Conservation (phyloP, 2,329 filamentous ascomycete species). For the Xylariaceae sp. region DNA sequence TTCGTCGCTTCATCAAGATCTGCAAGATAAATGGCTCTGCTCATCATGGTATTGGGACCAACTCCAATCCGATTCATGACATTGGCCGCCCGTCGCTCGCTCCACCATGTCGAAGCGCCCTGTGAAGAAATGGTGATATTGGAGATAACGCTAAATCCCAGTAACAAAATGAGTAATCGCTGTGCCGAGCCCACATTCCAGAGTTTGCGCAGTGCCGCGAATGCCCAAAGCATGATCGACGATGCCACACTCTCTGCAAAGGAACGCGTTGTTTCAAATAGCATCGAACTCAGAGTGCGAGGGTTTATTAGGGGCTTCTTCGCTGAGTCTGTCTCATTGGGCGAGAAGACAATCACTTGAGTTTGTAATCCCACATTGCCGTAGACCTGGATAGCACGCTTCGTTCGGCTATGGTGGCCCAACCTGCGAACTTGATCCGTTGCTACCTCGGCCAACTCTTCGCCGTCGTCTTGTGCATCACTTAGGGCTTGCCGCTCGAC, state of each 20-base stretch:
- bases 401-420: slow-evolving; percentile 69
- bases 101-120: slow-evolving; percentile 76
- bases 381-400: slow-evolving; percentile 75
- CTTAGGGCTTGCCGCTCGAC: slow-evolving; percentile 70
- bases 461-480: slow-evolving; percentile 68
- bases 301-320: slow-evolving; percentile 59
- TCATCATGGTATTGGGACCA: slow-evolving; percentile 74
- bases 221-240: slow-evolving; percentile 72
- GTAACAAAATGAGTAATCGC: slow-evolving; percentile 64
- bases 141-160: slow-evolving; percentile 64
- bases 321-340: slow-evolving; percentile 42
- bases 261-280: slow-evolving; percentile 69
- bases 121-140: slow-evolving; percentile 75
- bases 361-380: slow-evolving; percentile 68
- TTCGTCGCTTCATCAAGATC: slow-evolving; percentile 67
- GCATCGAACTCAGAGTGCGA: slow-evolving; percentile 61
- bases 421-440: slow-evolving; percentile 74
- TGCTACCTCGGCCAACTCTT: slow-evolving; percentile 70
- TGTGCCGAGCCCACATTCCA: slow-evolving; percentile 70
- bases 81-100: slow-evolving; percentile 70
- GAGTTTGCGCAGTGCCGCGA: slow-evolving; percentile 60
- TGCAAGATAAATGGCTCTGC: slow-evolving; percentile 75
- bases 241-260: slow-evolving; percentile 71
- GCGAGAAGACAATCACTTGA: slow-evolving; percentile 58
- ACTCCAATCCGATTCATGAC: slow-evolving; percentile 84